Evolutionary conservation across 1,284 basidiomycete genomes (phyloP).

Genomic region (Trichosporon faecale): DNA sequence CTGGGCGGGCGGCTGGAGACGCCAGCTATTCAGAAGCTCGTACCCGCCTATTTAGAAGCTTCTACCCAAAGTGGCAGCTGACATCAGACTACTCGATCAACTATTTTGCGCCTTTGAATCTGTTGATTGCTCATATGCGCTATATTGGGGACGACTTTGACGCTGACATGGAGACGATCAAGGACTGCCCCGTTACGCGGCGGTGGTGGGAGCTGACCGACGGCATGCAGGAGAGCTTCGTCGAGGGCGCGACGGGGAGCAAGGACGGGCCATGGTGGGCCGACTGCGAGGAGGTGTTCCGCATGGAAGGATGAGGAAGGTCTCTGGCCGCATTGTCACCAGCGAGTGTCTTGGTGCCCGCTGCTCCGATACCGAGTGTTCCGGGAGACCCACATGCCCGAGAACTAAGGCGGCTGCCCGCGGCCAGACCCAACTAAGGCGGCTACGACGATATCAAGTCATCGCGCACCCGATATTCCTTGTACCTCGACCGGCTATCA

Average conservation of each 20-base stretch:
- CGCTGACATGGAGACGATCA: conserved; percentile 64
- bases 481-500: neutral
- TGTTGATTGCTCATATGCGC: conserved; percentile 62
- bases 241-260: conserved; percentile 66
- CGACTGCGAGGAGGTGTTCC: conserved; percentile 67
- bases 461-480: neutral
- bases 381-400: neutral
- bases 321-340: neutral
- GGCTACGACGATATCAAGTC: neutral
- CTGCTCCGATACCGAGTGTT: neutral
- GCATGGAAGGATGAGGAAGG: conserved; percentile 58
- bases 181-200: conserved; percentile 64
- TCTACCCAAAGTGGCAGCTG: neutral
- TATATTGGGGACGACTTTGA: conserved; percentile 59
- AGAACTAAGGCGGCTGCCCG: neutral
- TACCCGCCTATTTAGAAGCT: neutral
- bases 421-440: neutral
- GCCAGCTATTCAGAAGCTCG: neutral
- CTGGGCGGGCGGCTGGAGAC: neutral
- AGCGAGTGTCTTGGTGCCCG: no score
- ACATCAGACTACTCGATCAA: conserved; percentile 70
- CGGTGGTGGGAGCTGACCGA: conserved; percentile 71
- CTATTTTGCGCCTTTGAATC: conserved; percentile 58
- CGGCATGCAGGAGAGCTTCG: conserved; percentile 71
- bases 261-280: conserved; percentile 71